Conservation (phyloP, 176 grass and related monocot species). For the Phoenix dactylifera region DNA sequence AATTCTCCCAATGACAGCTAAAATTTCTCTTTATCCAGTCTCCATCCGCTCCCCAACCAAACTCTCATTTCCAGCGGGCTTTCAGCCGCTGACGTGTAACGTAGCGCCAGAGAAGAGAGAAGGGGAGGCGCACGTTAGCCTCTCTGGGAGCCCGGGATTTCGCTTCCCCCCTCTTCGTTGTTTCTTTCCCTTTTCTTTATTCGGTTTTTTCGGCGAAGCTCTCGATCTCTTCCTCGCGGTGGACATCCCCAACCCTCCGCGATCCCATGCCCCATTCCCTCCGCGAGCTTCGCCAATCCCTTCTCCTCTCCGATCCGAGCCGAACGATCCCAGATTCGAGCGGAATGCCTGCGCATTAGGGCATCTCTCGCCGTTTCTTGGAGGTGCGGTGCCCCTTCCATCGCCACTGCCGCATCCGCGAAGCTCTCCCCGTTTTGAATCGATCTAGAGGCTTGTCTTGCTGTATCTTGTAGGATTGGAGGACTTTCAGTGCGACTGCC, state of each 20-base stretch:
- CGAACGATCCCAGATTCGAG: slow-evolving; percentile 11
- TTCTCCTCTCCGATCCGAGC: slow-evolving; percentile 8
- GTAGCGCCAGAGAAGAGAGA: too few species aligned
- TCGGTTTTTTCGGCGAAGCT: not conserved
- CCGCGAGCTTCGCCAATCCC: not conserved
- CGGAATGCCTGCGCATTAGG: not conserved
- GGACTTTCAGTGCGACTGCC: not conserved
- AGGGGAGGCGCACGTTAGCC: too few species aligned
- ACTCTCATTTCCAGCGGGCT: too few species aligned
- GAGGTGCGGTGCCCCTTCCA: not conserved
- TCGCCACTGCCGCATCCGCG: not conserved
- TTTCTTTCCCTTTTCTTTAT: not conserved
- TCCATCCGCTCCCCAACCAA: too few species aligned
- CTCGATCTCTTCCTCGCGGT: not conserved
- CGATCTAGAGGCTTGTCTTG: too few species aligned
- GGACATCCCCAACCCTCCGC: not conserved
- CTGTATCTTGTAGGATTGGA: too few species aligned
- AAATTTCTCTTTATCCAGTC: too few species aligned
- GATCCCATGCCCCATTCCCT: not conserved
- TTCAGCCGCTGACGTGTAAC: too few species aligned
- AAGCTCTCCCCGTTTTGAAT: too few species aligned
- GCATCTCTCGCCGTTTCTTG: slow-evolving; percentile 9
- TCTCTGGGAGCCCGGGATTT: not conserved
- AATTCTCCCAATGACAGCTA: too few species aligned
- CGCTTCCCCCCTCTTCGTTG: not conserved